These are phyloP conservation scores for Pseudogymnoascus verrucosus DNA, from an alignment of 2,329 filamentous ascomycete species.

Conservation along the genomic window DNA sequence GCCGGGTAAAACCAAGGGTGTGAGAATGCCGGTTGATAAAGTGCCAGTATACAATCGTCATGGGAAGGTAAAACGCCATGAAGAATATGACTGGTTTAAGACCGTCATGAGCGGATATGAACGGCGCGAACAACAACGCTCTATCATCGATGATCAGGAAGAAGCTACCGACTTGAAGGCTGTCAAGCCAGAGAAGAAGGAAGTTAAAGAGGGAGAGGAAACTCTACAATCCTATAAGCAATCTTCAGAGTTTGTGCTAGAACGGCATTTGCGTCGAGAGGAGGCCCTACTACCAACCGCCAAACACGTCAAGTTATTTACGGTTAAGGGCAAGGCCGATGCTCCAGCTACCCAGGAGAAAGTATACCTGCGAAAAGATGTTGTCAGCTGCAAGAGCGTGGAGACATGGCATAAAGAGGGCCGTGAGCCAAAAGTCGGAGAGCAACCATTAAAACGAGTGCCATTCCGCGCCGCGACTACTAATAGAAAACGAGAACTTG, in stretches of 20 bases:
- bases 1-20: conserved; percentile 84
- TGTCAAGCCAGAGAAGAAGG: conserved; percentile 63
- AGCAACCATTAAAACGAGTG: conserved; percentile 73
- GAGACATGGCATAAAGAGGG: conserved; percentile 99
- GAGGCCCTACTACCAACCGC: conserved; percentile 71
- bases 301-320: conserved; percentile 65
- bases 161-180: conserved; percentile 70
- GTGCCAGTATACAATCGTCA: conserved; percentile 68
- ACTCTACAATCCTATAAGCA: conserved; percentile 84
- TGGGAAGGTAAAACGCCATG: conserved; percentile 69
- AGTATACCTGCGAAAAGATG: conserved; percentile 71
- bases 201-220: conserved; percentile 65
- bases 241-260: conserved; percentile 76
- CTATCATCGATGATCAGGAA: conserved; percentile 70
- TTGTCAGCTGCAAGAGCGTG: conserved; percentile 78
- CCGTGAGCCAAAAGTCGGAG: conserved; percentile 61
- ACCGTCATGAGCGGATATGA: conserved; percentile 67
- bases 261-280: conserved; percentile 81
- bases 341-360: conserved; percentile 68
- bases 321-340: conserved; percentile 63
- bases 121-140: conserved; percentile 44
- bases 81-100: conserved; percentile 84
- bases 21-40: conserved; percentile 70
- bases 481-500: conserved; percentile 78
- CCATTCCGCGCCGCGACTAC: conserved; percentile 87